phyloP scores from a whole-genome alignment of 2,329 filamentous ascomycete genomes.

The Lachnellula arida region DNA sequence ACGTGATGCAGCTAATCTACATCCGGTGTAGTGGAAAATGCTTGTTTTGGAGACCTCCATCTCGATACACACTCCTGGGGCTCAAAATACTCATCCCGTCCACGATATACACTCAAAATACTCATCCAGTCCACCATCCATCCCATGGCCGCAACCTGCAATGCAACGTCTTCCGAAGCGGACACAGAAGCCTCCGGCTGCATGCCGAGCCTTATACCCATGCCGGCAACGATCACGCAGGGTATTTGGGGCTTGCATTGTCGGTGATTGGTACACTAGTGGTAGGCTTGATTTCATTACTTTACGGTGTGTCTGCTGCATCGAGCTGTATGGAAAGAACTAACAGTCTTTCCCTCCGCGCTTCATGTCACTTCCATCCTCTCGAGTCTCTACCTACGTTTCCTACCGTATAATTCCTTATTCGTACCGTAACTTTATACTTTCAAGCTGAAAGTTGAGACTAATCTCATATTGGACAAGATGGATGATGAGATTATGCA shows the following conservation, averaged over 20 bases:
- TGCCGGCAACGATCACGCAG: background rate
- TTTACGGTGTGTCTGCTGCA: background rate
- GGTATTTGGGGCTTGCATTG: background rate
- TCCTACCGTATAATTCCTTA: background rate
- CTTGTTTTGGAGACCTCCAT: too few relatives aligned
- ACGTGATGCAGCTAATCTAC: too few relatives aligned
- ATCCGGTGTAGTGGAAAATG: too few relatives aligned
- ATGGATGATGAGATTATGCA: slow-evolving; percentile 13
- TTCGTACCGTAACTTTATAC: background rate
- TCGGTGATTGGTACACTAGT: background rate
- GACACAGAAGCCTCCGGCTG: background rate
- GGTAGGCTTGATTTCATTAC: background rate
- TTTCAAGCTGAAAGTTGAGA: background rate
- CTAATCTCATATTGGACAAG: background rate
- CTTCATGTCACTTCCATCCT: background rate
- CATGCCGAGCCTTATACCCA: background rate
- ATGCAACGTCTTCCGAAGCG: too few relatives aligned
- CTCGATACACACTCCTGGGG: too few relatives aligned
- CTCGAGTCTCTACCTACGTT: background rate
- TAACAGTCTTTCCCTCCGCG: background rate
- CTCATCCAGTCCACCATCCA: too few relatives aligned
- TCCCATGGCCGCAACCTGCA: too few relatives aligned
- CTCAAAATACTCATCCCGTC: too few relatives aligned
- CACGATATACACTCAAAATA: too few relatives aligned
- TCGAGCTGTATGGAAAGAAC: background rate